Evolutionary conservation across 78 protist genomes (phyloP).

Genomic region (Dictyostelium brefeldianum): DNA sequence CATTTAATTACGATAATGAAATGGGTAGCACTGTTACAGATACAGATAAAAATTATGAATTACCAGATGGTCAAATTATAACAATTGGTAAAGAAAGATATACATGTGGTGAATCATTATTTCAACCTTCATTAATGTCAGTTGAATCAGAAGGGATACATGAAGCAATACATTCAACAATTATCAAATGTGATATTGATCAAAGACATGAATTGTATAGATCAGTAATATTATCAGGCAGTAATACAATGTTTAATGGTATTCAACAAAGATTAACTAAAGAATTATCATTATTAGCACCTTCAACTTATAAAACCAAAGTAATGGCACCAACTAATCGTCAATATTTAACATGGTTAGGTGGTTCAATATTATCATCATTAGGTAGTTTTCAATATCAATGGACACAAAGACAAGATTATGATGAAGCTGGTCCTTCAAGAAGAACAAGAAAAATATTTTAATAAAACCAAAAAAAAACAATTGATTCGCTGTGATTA

Average conservation of each 20-base stretch:
- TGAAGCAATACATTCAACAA: constrained; percentile 61
- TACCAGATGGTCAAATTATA: constrained; percentile 84
- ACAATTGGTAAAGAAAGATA: constrained; percentile 82
- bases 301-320: not conserved
- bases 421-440: constrained; percentile 76
- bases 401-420: constrained; percentile 86
- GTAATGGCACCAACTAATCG: constrained; percentile 81
- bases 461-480: too few relatives aligned
- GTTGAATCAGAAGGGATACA: constrained; percentile 83
- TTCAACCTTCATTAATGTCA: constrained; percentile 91
- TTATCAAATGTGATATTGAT: constrained; percentile 69
- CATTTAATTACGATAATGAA: not conserved
- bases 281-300: constrained; percentile 60
- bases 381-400: constrained; percentile 66
- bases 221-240: constrained; percentile 90
- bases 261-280: constrained; percentile 48
- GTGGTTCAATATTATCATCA: constrained; percentile 91
- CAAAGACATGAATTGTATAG: constrained; percentile 21
- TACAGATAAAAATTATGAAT: constrained; percentile 32
- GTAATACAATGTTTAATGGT: constrained; percentile 9
- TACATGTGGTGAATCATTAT: constrained; percentile 89
- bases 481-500: too few relatives aligned
- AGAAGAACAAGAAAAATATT: too few relatives aligned
- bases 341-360: constrained; percentile 86
- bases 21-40: constrained; percentile 41